These are phyloP conservation scores for Cyberlindnera veronae DNA, from an alignment of 805 yeast species.

Conservation along the genomic window DNA sequence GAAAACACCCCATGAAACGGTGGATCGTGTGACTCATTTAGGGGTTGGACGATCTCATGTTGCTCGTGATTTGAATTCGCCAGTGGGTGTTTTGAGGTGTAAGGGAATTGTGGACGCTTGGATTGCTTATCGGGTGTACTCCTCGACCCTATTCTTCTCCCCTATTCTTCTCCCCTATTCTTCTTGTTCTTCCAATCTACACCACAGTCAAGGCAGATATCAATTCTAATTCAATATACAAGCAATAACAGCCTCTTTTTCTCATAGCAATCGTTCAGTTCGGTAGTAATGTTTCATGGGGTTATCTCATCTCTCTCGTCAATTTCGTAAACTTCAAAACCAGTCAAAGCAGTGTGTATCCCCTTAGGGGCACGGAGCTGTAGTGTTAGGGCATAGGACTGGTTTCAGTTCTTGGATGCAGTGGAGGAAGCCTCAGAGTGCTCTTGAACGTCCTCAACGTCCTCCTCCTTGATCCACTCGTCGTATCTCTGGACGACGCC, in stretches of 20 bases:
- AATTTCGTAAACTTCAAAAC: not conserved
- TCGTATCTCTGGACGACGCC: slow-evolving; percentile 28
- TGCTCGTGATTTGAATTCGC: too few relatives aligned
- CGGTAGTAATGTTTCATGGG: not conserved
- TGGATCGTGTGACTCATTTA: too few relatives aligned
- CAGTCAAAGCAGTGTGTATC: not conserved
- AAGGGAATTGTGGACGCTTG: not conserved
- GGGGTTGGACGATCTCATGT: too few relatives aligned
- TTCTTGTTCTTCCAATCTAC: not conserved
- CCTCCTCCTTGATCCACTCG: slow-evolving; percentile 19
- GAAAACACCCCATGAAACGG: too few relatives aligned
- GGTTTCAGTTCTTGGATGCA: not conserved
- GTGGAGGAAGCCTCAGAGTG: slow-evolving; percentile 1
- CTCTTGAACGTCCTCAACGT: slow-evolving; percentile 3
- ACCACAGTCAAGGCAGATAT: not conserved
- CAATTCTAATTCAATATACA: not conserved
- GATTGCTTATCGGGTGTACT: not conserved
- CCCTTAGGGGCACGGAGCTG: too few relatives aligned
- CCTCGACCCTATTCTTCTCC: not conserved
- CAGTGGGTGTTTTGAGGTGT: too few relatives aligned
- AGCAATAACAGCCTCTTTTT: not conserved
- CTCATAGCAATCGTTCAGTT: not conserved
- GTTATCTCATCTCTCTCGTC: too few relatives aligned
- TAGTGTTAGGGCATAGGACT: too few relatives aligned
- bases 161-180: not conserved